A percentile compares a stretch with the other conserved stretches of the same genome.
Evolutionary conservation across 352 stramenopile genomes (phyloP).

Genomic region (Globisporangium radiosum): DNA sequence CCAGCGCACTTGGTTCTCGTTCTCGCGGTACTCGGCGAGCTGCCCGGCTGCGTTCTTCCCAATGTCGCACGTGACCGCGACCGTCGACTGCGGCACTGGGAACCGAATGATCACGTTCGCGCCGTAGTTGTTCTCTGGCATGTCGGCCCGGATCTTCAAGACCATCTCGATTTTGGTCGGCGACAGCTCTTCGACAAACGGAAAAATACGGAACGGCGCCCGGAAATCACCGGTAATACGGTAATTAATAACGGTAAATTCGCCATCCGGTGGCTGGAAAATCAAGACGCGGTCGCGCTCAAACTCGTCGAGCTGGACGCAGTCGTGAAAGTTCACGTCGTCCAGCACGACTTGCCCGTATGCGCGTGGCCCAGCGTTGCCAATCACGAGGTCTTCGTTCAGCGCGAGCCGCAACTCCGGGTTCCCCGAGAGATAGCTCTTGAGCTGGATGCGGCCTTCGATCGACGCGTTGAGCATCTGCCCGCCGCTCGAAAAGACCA

Average conservation of each 20-base stretch:
- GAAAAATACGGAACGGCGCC: constrained; percentile 96
- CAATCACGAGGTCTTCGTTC: constrained; percentile 97
- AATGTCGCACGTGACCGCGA: constrained; percentile 75
- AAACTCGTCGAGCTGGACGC: constrained; percentile 96
- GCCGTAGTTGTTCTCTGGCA: constrained; percentile 93
- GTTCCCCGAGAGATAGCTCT: constrained; percentile 98
- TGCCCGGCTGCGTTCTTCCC: constrained; percentile 73
- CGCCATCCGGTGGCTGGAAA: constrained; percentile 78
- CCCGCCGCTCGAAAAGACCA: constrained; percentile 95
- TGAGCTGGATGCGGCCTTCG: constrained; percentile 97
- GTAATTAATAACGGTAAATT: constrained; percentile 95
- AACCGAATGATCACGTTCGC: constrained; percentile 95
- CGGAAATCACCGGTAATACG: constrained; percentile 96
- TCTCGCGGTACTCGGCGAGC: constrained; percentile 93
- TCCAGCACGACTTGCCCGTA: constrained; percentile 94
- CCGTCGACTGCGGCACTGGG: constrained; percentile 86
- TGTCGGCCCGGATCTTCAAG: constrained; percentile 90
- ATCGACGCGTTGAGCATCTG: constrained; percentile 98
- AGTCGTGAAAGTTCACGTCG: constrained; percentile 99
- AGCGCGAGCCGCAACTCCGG: constrained; percentile 94
- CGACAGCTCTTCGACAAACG: constrained; percentile 94
- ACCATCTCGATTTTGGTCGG: constrained; percentile 93
- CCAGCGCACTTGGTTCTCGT: constrained; percentile 94
- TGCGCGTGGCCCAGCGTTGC: constrained; percentile 61
- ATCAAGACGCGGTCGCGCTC: constrained; percentile 84